Evolutionary conservation across 768 basidiomycete genomes (phyloP).

Genomic region (Mycena alexandri): DNA sequence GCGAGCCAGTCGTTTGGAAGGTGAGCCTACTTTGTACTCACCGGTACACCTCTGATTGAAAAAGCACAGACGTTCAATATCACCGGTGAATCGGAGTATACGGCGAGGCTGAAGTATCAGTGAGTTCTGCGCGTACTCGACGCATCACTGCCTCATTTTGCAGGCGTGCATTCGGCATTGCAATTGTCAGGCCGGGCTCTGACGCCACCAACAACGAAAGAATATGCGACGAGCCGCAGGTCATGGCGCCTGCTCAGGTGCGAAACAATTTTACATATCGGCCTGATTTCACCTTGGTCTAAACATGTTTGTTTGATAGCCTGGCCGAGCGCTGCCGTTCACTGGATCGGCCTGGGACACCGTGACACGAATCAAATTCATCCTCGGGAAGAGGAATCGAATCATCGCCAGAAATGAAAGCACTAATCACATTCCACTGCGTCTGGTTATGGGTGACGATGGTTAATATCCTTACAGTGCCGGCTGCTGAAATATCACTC

Average conservation of each 20-base stretch:
- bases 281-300: not conserved
- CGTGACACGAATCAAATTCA: not conserved
- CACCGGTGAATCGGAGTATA: no score
- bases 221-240: not conserved
- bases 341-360: not conserved
- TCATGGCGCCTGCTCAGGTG: constrained; percentile 1
- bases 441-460: constrained; percentile 4
- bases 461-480: not conserved
- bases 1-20: constrained; percentile 11
- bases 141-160: no score
- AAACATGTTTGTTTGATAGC: not conserved
- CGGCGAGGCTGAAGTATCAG: no score
- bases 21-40: constrained; percentile 1
- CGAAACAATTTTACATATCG: not conserved
- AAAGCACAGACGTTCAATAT: not conserved
- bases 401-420: constrained; percentile 7
- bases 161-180: not conserved
- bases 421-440: not conserved
- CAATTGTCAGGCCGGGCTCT: not conserved
- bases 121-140: no score
- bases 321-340: not conserved
- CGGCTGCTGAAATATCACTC: not conserved
- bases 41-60: not conserved
- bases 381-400: not conserved
- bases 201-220: not conserved